Percentiles rank a stretch among this genome's conserved stretches.
These are phyloP conservation scores for Penicillium sp. DNA, from an alignment of 2,329 filamentous ascomycete species.

Conservation along the genomic window DNA sequence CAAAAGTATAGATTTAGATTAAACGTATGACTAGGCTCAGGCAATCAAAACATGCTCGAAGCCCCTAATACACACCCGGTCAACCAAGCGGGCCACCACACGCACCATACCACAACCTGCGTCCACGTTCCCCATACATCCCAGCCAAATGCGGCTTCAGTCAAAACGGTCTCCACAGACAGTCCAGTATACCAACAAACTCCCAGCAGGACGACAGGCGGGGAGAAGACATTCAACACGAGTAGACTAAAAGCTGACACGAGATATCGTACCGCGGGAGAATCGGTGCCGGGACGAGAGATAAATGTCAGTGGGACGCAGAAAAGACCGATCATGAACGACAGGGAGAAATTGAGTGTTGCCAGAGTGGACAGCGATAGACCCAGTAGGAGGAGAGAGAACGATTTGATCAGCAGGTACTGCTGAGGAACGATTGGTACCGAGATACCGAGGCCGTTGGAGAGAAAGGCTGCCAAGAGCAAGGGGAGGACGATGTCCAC, in stretches of 20 bases:
- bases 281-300: slow-evolving; percentile 25
- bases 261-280: slow-evolving; percentile 20
- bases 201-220: slow-evolving; percentile 50
- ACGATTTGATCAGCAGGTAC: slow-evolving; percentile 73
- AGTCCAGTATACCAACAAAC: slow-evolving; percentile 46
- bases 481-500: slow-evolving; percentile 54
- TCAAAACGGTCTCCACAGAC: slow-evolving; percentile 55
- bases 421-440: slow-evolving; percentile 58
- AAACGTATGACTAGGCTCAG: not conserved
- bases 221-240: slow-evolving; percentile 57
- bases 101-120: slow-evolving; percentile 81
- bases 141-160: slow-evolving; percentile 78
- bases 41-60: slow-evolving; percentile 29
- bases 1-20: too few species aligned
- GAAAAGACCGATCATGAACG: slow-evolving; percentile 75
- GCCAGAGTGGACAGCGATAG: slow-evolving; percentile 88
- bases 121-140: slow-evolving; percentile 85
- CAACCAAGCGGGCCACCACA: slow-evolving; percentile 93
- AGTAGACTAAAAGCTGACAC: slow-evolving; percentile 40
- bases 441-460: slow-evolving; percentile 39
- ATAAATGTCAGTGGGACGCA: slow-evolving; percentile 73
- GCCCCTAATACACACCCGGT: slow-evolving; percentile 45
- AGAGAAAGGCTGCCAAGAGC: slow-evolving; percentile 52
- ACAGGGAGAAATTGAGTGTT: slow-evolving; percentile 90
- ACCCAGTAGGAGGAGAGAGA: slow-evolving; percentile 86